These are phyloP conservation scores for Davidsoniella eucalypti DNA, from an alignment of 2,329 filamentous ascomycete species.

Conservation along the genomic window DNA sequence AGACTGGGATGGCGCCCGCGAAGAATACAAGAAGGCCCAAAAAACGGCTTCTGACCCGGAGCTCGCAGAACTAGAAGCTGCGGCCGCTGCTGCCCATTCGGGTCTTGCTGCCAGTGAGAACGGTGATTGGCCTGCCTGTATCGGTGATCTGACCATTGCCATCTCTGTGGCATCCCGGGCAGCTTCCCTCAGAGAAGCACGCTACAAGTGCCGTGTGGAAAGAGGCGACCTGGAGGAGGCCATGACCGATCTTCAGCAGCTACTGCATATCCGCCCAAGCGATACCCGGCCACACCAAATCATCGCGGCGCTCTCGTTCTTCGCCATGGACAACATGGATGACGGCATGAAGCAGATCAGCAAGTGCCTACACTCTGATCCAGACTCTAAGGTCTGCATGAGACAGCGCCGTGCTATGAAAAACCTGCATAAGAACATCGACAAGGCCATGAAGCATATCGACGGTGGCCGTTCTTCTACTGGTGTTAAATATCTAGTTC, in stretches of 20 bases:
- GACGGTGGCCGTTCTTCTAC: constrained; percentile 65
- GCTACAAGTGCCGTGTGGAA: constrained; percentile 74
- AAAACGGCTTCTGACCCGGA: constrained; percentile 47
- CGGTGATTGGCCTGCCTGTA: constrained; percentile 73
- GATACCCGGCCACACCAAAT: constrained; percentile 67
- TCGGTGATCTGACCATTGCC: constrained; percentile 66
- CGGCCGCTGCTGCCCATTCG: constrained; percentile 25
- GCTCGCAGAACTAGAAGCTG: constrained; percentile 43
- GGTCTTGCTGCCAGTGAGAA: constrained; percentile 38
- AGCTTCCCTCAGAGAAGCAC: constrained; percentile 54
- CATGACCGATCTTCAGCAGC: constrained; percentile 69
- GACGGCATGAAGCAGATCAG: constrained; percentile 68
- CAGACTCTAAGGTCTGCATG: constrained; percentile 86
- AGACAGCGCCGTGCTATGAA: constrained; percentile 71
- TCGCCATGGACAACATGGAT: constrained; percentile 64
- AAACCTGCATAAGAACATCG: constrained; percentile 55
- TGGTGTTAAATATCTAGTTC: constrained; percentile 62
- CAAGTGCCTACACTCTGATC: constrained; percentile 88
- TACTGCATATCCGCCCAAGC: constrained; percentile 69
- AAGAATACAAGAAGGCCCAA: constrained; percentile 49
- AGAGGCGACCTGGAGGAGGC: constrained; percentile 77
- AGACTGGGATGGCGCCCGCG: constrained; percentile 59
- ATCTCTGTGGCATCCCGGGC: constrained; percentile 66
- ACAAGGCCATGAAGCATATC: constrained; percentile 51
- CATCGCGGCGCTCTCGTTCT: constrained; percentile 84